phyloP scores from a whole-genome alignment of 495 filamentous ascomycete genomes.

The Penicillium canariense region DNA sequence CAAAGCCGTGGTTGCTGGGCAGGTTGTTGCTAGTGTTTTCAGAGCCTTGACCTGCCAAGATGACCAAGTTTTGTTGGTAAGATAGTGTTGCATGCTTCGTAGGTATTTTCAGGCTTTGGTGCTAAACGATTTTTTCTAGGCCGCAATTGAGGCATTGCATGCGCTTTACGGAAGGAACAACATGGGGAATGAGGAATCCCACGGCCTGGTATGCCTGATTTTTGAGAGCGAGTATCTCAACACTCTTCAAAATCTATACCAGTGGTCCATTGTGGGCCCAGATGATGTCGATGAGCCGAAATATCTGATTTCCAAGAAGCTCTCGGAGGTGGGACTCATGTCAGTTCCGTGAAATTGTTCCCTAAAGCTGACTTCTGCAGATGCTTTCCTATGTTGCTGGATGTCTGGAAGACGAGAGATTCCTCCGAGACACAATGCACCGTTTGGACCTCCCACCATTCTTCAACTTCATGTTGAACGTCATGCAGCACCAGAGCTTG shows the following conservation, averaged over 20 bases:
- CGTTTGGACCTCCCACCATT: slow-evolving; percentile 71
- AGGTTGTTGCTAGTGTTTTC: slow-evolving; percentile 69
- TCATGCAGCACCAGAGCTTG: slow-evolving; percentile 82
- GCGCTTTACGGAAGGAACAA: slow-evolving; percentile 71
- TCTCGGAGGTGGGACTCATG: slow-evolving; percentile 71
- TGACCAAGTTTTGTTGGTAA: slow-evolving; percentile 72
- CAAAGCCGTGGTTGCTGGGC: slow-evolving; percentile 67
- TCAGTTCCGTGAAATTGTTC: neutral
- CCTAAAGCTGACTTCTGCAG: slow-evolving; percentile 35
- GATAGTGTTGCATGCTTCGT: slow-evolving; percentile 7
- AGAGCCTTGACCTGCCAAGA: slow-evolving; percentile 69
- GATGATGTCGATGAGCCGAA: slow-evolving; percentile 84
- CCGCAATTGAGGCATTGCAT: slow-evolving; percentile 79
- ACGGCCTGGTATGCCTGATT: slow-evolving; percentile 74
- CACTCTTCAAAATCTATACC: slow-evolving; percentile 72
- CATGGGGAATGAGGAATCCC: slow-evolving; percentile 76
- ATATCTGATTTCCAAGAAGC: slow-evolving; percentile 87
- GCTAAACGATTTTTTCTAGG: slow-evolving; percentile 46
- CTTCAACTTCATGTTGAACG: slow-evolving; percentile 71
- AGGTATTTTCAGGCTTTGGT: neutral
- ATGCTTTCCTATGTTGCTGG: slow-evolving; percentile 81
- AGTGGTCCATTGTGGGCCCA: slow-evolving; percentile 78
- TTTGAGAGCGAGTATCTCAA: slow-evolving; percentile 66
- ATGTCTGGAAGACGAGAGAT: slow-evolving; percentile 74
- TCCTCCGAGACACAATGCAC: slow-evolving; percentile 48